Evolutionary conservation across 768 basidiomycete species (phyloP).

Genomic region (Boletus sp.): DNA sequence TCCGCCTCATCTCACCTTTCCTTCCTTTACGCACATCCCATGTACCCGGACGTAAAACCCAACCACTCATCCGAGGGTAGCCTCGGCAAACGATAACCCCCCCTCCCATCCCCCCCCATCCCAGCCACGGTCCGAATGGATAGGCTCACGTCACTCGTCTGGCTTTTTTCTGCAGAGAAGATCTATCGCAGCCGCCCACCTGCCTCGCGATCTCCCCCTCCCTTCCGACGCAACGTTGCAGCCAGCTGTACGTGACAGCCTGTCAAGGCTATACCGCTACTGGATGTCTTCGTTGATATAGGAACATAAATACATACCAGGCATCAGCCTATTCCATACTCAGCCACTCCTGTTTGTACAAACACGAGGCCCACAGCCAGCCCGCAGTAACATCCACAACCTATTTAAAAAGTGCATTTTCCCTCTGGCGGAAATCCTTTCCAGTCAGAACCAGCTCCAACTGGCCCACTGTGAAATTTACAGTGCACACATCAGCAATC

Average conservation of each 20-base stretch:
- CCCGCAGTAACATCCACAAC: not conserved
- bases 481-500: not conserved
- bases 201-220: conserved; percentile 1
- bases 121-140: not conserved
- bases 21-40: not conserved
- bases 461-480: not conserved
- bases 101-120: not conserved
- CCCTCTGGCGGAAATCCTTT: not conserved
- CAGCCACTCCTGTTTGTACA: not conserved
- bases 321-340: not conserved
- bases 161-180: conserved; percentile 9
- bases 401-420: not conserved
- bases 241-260: conserved; percentile 23
- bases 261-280: conserved; percentile 23
- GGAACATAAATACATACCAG: not conserved
- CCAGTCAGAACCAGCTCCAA: not conserved
- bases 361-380: conserved; percentile 7
- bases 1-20: not conserved
- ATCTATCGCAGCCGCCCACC: conserved; percentile 2
- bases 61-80: not conserved
- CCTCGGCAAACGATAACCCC: not conserved
- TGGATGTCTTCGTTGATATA: conserved; percentile 18
- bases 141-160: not conserved
- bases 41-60: not conserved
- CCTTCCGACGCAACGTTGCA: conserved; percentile 13